Conservation (phyloP, 768 basidiomycete species). For the Ephemerocybe angulata region DNA sequence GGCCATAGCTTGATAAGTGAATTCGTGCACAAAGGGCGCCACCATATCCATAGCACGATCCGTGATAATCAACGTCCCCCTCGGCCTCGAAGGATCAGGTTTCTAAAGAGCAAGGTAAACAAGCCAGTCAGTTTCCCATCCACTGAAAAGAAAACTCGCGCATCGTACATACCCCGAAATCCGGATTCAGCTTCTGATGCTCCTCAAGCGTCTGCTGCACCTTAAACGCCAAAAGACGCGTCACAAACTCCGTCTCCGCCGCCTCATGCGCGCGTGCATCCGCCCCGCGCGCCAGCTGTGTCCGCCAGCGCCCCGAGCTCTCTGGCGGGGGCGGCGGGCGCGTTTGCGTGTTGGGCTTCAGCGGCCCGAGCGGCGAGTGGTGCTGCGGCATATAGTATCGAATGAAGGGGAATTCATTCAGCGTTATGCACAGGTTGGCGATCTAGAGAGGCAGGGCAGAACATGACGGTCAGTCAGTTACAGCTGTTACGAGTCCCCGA, state of each 20-base stretch:
- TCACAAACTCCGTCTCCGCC: slow-evolving; percentile 71
- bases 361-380: slow-evolving; percentile 80
- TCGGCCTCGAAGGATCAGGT: slow-evolving; percentile 59
- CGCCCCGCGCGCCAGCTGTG: slow-evolving; percentile 71
- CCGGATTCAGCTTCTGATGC: slow-evolving; percentile 77
- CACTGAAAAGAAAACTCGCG: no score
- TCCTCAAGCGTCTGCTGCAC: slow-evolving; percentile 85
- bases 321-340: slow-evolving; percentile 67
- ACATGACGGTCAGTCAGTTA: no score
- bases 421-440: slow-evolving; percentile 80
- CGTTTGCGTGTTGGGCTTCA: slow-evolving; percentile 63
- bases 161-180: slow-evolving; percentile 86
- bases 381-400: slow-evolving; percentile 87
- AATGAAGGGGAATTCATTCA: slow-evolving; percentile 90
- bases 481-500: neutral
- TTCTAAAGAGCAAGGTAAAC: slow-evolving; percentile 42
- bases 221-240: slow-evolving; percentile 80
- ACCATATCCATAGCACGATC: slow-evolving; percentile 95
- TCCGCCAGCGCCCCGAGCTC: slow-evolving; percentile 68
- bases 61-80: slow-evolving; percentile 83
- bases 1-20: slow-evolving; percentile 99
- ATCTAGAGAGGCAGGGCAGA: no score
- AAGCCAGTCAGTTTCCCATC: slow-evolving; percentile 1
- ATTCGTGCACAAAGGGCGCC: slow-evolving; percentile 92
- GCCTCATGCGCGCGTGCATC: slow-evolving; percentile 66